phyloP scores from a whole-genome alignment of 2,329 filamentous ascomycete species.

The Huntiella decipiens region DNA sequence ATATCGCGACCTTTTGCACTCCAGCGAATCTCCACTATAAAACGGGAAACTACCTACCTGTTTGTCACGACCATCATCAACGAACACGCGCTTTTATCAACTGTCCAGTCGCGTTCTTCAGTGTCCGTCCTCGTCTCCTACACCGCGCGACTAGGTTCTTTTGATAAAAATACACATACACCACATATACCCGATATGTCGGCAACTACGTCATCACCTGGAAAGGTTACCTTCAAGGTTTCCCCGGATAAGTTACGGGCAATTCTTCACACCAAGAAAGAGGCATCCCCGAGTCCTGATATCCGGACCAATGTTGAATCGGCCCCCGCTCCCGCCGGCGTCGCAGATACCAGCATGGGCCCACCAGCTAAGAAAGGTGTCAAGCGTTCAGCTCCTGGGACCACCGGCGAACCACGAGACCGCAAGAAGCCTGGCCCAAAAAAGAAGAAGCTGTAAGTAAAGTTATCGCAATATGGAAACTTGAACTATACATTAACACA shows the following conservation, averaged over 20 bases:
- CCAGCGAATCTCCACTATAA: too few relatives aligned
- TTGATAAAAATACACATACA: background rate
- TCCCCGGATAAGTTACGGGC: slow-evolving; percentile 30
- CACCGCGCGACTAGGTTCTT: too few relatives aligned
- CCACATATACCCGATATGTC: slow-evolving; percentile 8
- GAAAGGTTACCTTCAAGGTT: slow-evolving; percentile 35
- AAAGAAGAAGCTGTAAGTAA: slow-evolving; percentile 64
- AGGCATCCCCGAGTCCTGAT: slow-evolving; percentile 26
- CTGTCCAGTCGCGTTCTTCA: too few relatives aligned
- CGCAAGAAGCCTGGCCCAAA: slow-evolving; percentile 85
- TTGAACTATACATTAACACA: slow-evolving; percentile 4
- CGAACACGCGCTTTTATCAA: too few relatives aligned
- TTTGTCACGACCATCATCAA: too few relatives aligned
- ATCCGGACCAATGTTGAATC: slow-evolving; percentile 15
- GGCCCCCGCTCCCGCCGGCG: slow-evolving; percentile 11
- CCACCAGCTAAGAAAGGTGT: slow-evolving; percentile 60
- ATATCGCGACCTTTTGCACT: too few relatives aligned
- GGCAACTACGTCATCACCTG: slow-evolving; percentile 14
- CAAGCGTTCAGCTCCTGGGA: slow-evolving; percentile 47
- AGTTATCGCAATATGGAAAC: slow-evolving; percentile 37
- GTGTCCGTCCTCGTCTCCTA: too few relatives aligned
- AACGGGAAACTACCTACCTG: too few relatives aligned
- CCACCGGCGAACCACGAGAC: slow-evolving; percentile 47
- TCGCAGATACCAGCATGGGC: slow-evolving; percentile 34
- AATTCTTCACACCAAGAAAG: slow-evolving; percentile 24